Base-by-base conservation (phyloP, 2,329 filamentous ascomycete species). In the Hypoxylon sp. region DNA sequence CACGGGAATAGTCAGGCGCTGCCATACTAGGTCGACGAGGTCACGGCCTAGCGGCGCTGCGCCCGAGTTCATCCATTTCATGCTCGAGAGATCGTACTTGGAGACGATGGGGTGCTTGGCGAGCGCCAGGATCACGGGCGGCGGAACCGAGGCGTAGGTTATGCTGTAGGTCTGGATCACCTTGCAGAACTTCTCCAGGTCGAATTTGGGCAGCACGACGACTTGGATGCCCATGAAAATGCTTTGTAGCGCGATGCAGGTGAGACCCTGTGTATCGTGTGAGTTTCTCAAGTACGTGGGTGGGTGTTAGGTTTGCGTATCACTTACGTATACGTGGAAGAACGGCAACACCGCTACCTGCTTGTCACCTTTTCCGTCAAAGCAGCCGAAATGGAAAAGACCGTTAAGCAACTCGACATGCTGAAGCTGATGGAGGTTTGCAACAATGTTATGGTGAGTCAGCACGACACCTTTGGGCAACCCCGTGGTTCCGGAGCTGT, bases 381-480 rank as follows among this genome's bases (percentile, higher is more conserved):
- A 76, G 0, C 87, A 85, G 3, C 89, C 89, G 0, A 70, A 28
- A 41, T 86, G 82, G 77, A 87, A 87, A 19, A 80, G 82, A 60
- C 92, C 78, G 46, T 88, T 83, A 0, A 81, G 82, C 1, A 80
- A 82, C 63, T 93, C 90, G 3, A 85, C 81, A 25, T 80, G 75
- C 1, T 79, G 77, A 28, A 85, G 76, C 79, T 92, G 90, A 30
- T 87, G 72, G 5, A 89, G 77, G 78, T 97, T 97, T 65, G 93
- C 82, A 10, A 97, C 87, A 65, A 97, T 90, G 77, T 98, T 98
- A 70, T 82, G 79, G 79, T 98, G 95, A 6, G 89, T 91, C 32
- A 98, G 84, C 87, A 93, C 92, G 13, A 98, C 95, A 14, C 94
- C 95, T 80, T 98, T 98, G 0, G 95, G 94, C 55, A 94, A 82